Evolutionary conservation across 305 asterid genomes (phyloP).

Genomic region (Ilex paraguariensis): DNA sequence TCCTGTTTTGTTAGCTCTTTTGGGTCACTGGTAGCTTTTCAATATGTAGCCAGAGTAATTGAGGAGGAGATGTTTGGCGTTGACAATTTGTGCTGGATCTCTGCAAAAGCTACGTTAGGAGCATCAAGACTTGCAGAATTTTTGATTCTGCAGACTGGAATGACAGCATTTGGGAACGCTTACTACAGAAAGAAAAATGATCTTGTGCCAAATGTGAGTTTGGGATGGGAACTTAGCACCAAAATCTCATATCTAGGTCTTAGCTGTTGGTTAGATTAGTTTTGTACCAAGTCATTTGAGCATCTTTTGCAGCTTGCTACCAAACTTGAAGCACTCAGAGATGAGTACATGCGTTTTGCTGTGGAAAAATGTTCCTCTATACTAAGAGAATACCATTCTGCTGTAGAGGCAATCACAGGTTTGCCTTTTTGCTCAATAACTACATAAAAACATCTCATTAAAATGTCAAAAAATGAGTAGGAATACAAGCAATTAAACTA

Average conservation of each 20-base stretch:
- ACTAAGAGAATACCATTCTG: conserved; percentile 58
- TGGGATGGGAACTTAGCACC: neutral
- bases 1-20: neutral
- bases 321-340: conserved; percentile 92
- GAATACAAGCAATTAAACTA: neutral
- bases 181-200: conserved; percentile 72
- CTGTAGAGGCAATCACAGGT: conserved; percentile 94
- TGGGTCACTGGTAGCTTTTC: conserved; percentile 17
- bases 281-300: conserved; percentile 8
- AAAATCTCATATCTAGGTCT: too few species aligned
- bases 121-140: conserved; percentile 82
- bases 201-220: conserved; percentile 87
- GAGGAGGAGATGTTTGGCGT: conserved; percentile 96
- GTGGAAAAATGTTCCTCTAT: conserved; percentile 76
- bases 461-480: too few species aligned
- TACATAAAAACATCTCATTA: too few species aligned
- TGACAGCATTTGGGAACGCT: conserved; percentile 97
- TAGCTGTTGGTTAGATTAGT: neutral
- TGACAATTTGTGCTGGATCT: conserved; percentile 91
- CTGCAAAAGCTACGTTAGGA: conserved; percentile 84
- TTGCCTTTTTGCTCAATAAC: too few species aligned
- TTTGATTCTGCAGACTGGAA: conserved; percentile 88
- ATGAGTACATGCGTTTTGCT: conserved; percentile 87
- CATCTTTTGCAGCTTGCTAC: conserved; percentile 65
- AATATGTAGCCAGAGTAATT: conserved; percentile 86